Base-by-base conservation (phyloP, 495 filamentous ascomycete genomes). In the Penicillium paradoxum region DNA sequence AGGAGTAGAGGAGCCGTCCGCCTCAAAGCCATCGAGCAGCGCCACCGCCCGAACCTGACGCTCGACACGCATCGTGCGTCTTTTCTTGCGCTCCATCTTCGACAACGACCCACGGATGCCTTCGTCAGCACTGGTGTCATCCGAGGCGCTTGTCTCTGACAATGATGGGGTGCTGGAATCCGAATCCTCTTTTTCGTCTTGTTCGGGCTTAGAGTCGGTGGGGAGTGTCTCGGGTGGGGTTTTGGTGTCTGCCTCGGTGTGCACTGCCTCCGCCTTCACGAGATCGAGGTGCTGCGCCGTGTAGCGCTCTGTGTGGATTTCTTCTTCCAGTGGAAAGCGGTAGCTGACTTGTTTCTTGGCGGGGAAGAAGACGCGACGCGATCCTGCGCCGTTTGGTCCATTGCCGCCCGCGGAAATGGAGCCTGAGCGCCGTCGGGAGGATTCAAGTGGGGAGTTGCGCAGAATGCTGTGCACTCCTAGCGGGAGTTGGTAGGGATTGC, bases 401-500 rank as follows among this genome's bases (percentile, higher is more conserved):
- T 60, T 57, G 38, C 62, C 59, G 55, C 56, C 65, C 32, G 74
- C 60, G 21, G 76, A 68, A 37, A 75, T 66, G 40, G 73, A 73
- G 9, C 66, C 63, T 11, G 72, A 71, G 18, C 69, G 65, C 25
- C 68, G 64, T 21, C 69, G 56, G 34, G 63, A 30, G 69, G 25
- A 3, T 22, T 81, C 54, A 21, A 77, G 56, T 2, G 86, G 86
- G 8, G 86, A 89, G 73, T 91, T 91, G 63, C 86, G 84, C 27
- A 91, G 74, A 65, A 91, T 91, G 66, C 84, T 87, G 54, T 80
- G 82, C 6, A 89, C 75, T 6, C 79, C 79, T 15, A 83, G 75
- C 2, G 85, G 81, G 11, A 82, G 79, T 36, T 79, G 83, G 65
- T 90, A 90, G 14, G 87, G 84, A 21, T 63, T 52, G 69, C 59